phyloP scores from a whole-genome alignment of 2,329 filamentous ascomycete genomes.

The Ilyonectria sp. region DNA sequence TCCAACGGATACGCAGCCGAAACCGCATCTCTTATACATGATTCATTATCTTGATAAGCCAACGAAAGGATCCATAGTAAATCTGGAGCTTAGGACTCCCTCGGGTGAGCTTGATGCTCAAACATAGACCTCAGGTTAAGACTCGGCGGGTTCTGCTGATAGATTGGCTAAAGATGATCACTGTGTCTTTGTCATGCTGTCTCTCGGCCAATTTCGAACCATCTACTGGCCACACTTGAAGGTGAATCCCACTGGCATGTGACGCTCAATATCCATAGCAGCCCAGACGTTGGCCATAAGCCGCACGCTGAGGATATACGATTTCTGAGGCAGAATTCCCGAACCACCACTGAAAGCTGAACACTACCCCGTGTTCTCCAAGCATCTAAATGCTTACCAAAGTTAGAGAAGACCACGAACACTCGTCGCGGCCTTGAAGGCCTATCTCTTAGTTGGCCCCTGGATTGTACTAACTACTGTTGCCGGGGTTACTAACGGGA shows the following conservation, averaged over 20 bases:
- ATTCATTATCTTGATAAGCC: not conserved
- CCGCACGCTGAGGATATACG: not conserved
- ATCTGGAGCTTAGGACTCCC: not conserved
- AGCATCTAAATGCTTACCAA: too few relatives aligned
- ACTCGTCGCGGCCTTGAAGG: too few relatives aligned
- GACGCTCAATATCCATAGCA: not conserved
- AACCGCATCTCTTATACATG: not conserved
- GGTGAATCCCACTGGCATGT: not conserved
- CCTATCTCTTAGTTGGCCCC: too few relatives aligned
- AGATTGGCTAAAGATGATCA: not conserved
- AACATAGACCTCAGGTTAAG: not conserved
- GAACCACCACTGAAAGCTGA: too few relatives aligned
- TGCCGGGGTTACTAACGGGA: too few relatives aligned
- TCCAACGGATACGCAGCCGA: not conserved
- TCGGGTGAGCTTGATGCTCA: not conserved
- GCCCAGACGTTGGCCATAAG: not conserved
- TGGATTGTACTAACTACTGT: too few relatives aligned
- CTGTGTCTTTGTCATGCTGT: too few relatives aligned
- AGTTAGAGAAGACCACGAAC: too few relatives aligned
- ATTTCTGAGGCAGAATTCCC: too few relatives aligned
- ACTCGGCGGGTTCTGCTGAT: not conserved
- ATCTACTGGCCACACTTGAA: not conserved
- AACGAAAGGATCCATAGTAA: not conserved
- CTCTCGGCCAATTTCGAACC: too few relatives aligned
- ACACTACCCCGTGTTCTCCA: too few relatives aligned